Evolutionary conservation across 164 flowering plant species (phyloP).

Genomic region (Euptelea pleiosperma): DNA sequence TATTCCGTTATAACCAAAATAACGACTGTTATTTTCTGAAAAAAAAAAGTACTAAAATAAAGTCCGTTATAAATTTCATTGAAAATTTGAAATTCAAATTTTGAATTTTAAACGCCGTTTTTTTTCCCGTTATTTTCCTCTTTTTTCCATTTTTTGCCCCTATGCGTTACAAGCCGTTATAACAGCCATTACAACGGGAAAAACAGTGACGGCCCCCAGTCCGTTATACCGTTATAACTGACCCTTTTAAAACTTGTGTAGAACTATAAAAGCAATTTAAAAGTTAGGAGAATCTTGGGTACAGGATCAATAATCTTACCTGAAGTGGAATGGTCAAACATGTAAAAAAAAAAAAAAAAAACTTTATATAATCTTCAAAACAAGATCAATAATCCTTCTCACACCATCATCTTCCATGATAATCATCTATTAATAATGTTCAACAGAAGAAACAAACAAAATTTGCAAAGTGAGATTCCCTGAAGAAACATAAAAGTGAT

Average conservation of each 20-base stretch:
- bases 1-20: too few species aligned
- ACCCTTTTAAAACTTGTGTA: slow-evolving; percentile 1
- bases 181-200: too few species aligned
- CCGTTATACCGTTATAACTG: too few species aligned
- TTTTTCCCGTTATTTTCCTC: too few species aligned
- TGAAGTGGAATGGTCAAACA: neutral
- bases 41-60: too few species aligned
- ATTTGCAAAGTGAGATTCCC: slow-evolving; percentile 13
- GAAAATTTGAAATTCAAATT: too few species aligned
- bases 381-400: neutral
- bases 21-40: too few species aligned
- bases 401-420: slow-evolving; percentile 2
- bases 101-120: too few species aligned
- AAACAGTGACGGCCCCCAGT: too few species aligned
- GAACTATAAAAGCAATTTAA: neutral
- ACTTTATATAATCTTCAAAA: neutral
- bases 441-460: neutral
- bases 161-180: too few species aligned
- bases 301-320: neutral
- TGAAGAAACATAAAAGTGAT: slow-evolving; percentile 16
- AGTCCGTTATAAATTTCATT: too few species aligned
- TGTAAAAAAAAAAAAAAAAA: neutral
- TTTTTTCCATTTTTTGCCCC: too few species aligned
- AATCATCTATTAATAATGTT: neutral
- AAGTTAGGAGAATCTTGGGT: neutral